phyloP scores from a whole-genome alignment of 2,329 filamentous ascomycete species.

The Aspergillus tanneri region DNA sequence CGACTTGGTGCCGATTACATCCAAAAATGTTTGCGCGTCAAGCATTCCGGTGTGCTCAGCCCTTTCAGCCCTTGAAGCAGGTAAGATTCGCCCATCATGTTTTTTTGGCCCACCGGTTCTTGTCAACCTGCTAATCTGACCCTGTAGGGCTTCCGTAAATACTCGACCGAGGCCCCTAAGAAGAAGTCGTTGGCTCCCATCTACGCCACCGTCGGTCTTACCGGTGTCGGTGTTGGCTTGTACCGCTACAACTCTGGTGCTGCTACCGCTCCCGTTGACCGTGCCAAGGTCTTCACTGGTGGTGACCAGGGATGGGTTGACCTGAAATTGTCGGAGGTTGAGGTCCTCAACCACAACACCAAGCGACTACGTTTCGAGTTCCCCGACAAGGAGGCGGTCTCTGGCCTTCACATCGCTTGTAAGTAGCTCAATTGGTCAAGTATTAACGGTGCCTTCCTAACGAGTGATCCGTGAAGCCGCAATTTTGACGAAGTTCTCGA shows the following conservation, averaged over 20 bases:
- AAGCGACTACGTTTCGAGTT: constrained; percentile 89
- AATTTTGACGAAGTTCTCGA: constrained; percentile 88
- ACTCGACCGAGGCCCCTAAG: constrained; percentile 63
- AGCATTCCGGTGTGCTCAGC: constrained; percentile 62
- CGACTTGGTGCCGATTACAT: constrained; percentile 14
- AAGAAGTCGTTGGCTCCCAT: constrained; percentile 59
- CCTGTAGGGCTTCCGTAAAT: constrained; percentile 63
- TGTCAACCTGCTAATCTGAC: constrained; percentile 10
- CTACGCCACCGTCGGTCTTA: constrained; percentile 47
- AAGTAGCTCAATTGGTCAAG: constrained; percentile 23
- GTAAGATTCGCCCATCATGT: constrained; percentile 46
- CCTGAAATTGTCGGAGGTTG: constrained; percentile 74
- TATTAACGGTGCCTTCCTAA: neutral
- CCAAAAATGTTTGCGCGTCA: constrained; percentile 66
- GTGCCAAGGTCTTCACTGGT: constrained; percentile 65
- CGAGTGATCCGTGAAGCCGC: constrained; percentile 53
- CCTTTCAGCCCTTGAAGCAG: constrained; percentile 65
- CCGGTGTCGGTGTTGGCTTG: constrained; percentile 55
- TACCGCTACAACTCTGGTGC: constrained; percentile 49
- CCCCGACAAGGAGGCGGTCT: constrained; percentile 78
- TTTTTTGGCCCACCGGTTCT: constrained; percentile 9
- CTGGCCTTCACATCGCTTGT: constrained; percentile 78
- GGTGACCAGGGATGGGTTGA: constrained; percentile 87
- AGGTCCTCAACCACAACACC: constrained; percentile 88
- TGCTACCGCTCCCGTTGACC: constrained; percentile 37